Percentiles rank a stretch among this genome's conserved stretches.
phyloP scores from a whole-genome alignment of 202 grass and related monocot species.

The Sporobolus alterniflorus region DNA sequence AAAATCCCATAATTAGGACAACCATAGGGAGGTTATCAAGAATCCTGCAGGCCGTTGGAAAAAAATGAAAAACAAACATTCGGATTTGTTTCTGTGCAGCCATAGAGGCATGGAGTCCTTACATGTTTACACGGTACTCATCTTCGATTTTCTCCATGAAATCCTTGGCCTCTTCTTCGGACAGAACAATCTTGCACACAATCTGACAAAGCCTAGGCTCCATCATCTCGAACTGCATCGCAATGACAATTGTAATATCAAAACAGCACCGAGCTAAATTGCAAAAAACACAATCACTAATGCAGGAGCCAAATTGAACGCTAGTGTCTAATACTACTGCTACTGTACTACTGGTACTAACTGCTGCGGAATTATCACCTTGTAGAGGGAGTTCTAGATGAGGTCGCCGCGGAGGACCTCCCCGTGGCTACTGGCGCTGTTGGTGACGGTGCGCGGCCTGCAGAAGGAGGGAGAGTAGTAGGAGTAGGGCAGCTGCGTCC shows the following conservation, averaged over 20 bases:
- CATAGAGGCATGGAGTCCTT: too few species aligned
- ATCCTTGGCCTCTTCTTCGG: conserved; percentile 57
- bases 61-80: too few species aligned
- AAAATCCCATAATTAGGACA: conserved; percentile 60
- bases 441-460: conserved; percentile 57
- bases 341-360: neutral
- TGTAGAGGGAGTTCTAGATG: conserved; percentile 85
- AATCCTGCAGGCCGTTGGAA: conserved; percentile 71
- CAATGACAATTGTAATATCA: neutral
- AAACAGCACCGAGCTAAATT: too few species aligned
- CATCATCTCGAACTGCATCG: conserved; percentile 89
- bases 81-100: too few species aligned
- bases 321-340: neutral
- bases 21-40: conserved; percentile 94
- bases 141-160: conserved; percentile 91
- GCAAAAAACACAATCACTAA: too few species aligned
- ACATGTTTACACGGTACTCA: conserved; percentile 90
- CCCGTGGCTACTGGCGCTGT: conserved; percentile 92
- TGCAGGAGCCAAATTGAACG: neutral
- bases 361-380: conserved; percentile 49
- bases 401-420: conserved; percentile 90
- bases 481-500: conserved; percentile 91
- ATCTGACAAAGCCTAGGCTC: conserved; percentile 84
- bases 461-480: conserved; percentile 93
- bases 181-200: conserved; percentile 62